Evolutionary conservation across 2,329 filamentous ascomycete genomes (phyloP).

Genomic region (Xylaria sp.): DNA sequence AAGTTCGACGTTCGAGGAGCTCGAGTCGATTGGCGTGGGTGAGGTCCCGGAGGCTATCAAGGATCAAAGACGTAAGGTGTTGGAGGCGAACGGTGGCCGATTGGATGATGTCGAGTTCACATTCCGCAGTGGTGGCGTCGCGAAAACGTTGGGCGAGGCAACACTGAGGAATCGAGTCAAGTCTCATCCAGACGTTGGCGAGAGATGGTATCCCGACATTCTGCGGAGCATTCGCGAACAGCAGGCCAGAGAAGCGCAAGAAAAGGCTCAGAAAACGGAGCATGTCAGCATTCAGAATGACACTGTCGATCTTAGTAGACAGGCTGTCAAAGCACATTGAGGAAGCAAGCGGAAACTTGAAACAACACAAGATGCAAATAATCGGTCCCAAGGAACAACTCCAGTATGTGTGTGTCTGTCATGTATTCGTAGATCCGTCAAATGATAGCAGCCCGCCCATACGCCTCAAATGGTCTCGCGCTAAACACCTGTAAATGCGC

Average conservation of each 20-base stretch:
- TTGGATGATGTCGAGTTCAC: conserved; percentile 88
- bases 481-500: conserved; percentile 40
- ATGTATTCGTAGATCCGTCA: conserved; percentile 38
- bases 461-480: conserved; percentile 32
- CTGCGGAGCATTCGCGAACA: conserved; percentile 68
- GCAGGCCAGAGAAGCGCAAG: conserved; percentile 58
- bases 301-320: conserved; percentile 40
- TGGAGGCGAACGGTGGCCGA: conserved; percentile 65
- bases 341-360: conserved; percentile 6
- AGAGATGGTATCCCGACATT: conserved; percentile 80
- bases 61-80: conserved; percentile 68
- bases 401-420: conserved; percentile 24
- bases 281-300: conserved; percentile 25
- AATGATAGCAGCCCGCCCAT: conserved; percentile 26
- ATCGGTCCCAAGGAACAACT: conserved; percentile 1
- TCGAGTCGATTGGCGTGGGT: conserved; percentile 70
- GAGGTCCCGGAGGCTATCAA: conserved; percentile 70
- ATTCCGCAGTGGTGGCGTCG: conserved; percentile 75
- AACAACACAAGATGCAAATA: conserved; percentile 14
- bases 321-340: conserved; percentile 55
- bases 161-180: conserved; percentile 86
- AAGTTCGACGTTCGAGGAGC: conserved; percentile 81
- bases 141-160: conserved; percentile 80
- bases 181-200: conserved; percentile 87
- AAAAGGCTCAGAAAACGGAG: conserved; percentile 37